Conservation (phyloP, 768 basidiomycete genomes). For the Suillus brevipes region DNA sequence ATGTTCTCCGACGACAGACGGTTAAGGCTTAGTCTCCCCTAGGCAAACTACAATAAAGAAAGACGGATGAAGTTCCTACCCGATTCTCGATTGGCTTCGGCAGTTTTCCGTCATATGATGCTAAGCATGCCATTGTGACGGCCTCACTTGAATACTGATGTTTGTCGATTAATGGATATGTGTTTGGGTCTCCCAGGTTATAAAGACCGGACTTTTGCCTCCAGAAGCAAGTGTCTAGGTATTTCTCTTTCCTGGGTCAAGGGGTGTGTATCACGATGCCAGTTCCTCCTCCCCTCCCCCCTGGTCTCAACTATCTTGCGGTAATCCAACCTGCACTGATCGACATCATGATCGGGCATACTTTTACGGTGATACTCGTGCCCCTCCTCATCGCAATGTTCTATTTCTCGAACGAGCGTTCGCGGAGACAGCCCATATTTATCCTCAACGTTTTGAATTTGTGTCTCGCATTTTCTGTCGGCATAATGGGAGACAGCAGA, state of each 20-base stretch:
- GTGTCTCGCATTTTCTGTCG: slow-evolving; percentile 22
- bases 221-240: not conserved
- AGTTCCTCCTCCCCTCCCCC: not conserved
- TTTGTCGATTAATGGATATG: not conserved
- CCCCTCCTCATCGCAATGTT: slow-evolving; percentile 32
- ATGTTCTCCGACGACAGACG: not conserved
- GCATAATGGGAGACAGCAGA: slow-evolving; percentile 21
- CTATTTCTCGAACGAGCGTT: slow-evolving; percentile 28
- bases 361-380: slow-evolving; percentile 31
- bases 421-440: slow-evolving; percentile 29
- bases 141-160: not conserved
- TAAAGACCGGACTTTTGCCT: not conserved
- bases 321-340: slow-evolving; percentile 24
- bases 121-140: not conserved
- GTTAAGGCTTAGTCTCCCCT: not conserved
- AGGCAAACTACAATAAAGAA: not conserved
- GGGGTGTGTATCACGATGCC: not conserved
- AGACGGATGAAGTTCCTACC: not conserved
- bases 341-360: slow-evolving; percentile 30
- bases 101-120: not conserved
- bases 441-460: slow-evolving; percentile 28
- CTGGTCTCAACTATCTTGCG: slow-evolving; percentile 1
- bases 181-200: not conserved
- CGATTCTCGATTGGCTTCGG: not conserved
- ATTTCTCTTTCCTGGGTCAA: not conserved